A percentile compares a stretch with the other conserved stretches of the same genome.
Conservation (phyloP, 148 eudicot species). For the Beta vulgaris region DNA sequence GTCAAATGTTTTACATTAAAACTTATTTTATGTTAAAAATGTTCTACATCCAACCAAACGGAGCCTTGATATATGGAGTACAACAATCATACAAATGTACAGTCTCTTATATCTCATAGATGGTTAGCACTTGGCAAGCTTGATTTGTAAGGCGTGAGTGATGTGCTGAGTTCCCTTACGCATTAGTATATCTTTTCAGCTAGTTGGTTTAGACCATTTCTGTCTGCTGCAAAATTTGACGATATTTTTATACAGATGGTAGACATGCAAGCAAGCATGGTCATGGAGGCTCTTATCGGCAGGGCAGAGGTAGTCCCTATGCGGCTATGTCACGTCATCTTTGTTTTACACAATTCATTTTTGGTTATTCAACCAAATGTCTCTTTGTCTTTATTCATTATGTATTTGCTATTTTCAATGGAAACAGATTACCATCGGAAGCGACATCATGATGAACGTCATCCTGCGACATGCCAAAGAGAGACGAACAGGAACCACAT, state of each 20-base stretch:
- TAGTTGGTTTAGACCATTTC: too few species aligned
- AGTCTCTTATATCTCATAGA: too few species aligned
- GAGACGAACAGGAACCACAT: slow-evolving; percentile 61
- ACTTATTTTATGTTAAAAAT: too few species aligned
- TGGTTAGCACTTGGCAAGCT: too few species aligned
- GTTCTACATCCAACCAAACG: too few species aligned
- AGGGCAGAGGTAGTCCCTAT: slow-evolving; percentile 55
- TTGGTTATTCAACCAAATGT: background rate
- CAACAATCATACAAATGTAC: too few species aligned
- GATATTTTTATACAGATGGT: slow-evolving; percentile 81
- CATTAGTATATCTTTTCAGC: too few species aligned
- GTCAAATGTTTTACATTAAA: too few species aligned
- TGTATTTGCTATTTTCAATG: background rate
- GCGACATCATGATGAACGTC: slow-evolving; percentile 79
- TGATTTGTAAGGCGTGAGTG: too few species aligned
- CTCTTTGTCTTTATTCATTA: background rate
- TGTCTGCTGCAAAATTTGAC: too few species aligned
- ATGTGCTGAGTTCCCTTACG: too few species aligned
- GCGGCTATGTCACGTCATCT: background rate
- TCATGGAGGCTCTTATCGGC: slow-evolving; percentile 72
- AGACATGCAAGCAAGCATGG: slow-evolving; percentile 63
- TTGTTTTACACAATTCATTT: background rate
- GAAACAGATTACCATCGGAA: slow-evolving; percentile 67
- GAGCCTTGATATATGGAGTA: too few species aligned
- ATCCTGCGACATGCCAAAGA: slow-evolving; percentile 54